Evolutionary conservation across 345 rosid species (phyloP), one percentile per base, ranked within the genome.

Genomic region (Murraya paniculata): DNA sequence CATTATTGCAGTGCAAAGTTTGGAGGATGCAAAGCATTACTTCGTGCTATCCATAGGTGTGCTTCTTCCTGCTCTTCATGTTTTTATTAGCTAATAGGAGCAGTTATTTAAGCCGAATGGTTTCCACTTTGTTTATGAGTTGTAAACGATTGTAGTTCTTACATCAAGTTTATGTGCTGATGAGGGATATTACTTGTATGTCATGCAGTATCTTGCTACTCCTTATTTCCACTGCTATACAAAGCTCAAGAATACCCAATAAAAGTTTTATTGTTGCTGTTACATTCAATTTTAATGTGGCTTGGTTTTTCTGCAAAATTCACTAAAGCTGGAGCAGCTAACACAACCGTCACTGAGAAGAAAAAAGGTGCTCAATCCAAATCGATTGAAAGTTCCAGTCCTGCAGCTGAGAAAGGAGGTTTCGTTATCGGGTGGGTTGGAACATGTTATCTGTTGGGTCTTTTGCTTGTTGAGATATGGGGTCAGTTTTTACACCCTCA

Each of bases 1-100:
- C 57, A 77, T 92, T 68, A 85, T 88, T 78, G 97, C 97, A 10
- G 91, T 83, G 18, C 88, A 91, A 68, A 94, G 91, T 83, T 74
- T 85, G 56, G 97, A 90, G 78, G 97, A 96, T 74, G 95, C 99
- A n/a, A 89, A 82, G 79, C 98, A 94, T 50, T 94, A 90, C 86
- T 92, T 89, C 76, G 57, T 91, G 77, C 87, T 96, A 57, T 92
- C 97, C 55, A 86, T 92, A 81, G 98, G 98, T 92, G 90, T 80
- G 71, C 57, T 71, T 56, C 39, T 62, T 75, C 57, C 19, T 72
- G 41, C 21, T 53, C 27, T 8, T 68, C 75, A 38, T 62, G 21
- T 24, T 56, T 2, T 65, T 14, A 60, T 28, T 45, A 36, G 36
- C 14, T 14, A 27, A 25, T 41, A 11, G 6, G 21, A 14, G 59